Evolutionary conservation across 2,329 filamentous ascomycete genomes (phyloP), one percentile per base, ranked within the genome.

Genomic region (Biscogniauxia sp.): DNA sequence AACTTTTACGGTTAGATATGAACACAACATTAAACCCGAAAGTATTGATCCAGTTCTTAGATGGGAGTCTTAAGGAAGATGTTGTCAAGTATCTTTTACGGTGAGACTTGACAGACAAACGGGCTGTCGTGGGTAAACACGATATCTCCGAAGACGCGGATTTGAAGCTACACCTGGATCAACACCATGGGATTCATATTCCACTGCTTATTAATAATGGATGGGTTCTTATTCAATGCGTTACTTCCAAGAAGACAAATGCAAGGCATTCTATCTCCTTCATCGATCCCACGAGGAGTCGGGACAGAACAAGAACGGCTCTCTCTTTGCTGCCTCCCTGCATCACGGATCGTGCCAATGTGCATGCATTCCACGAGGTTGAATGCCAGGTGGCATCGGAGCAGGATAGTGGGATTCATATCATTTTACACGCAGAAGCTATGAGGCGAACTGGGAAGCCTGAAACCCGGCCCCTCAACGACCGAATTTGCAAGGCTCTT

Each of bases 401-500:
- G 19, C 9, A 15, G 19, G 60, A 66, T 20, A 62, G 61, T 20
- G 57, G 52, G 3, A 58, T 66, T 17, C 61, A 61, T 23, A n/a
- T 63, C 20, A 62, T 65, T 11, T 50, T 65, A 17, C 28, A 64
- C 13, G 66, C 63, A 8, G 41, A 54, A 37, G 19, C 62, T 2
- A 61, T 68, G 52, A 57, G 41, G 17, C 61, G 54, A 20, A 60
- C 54, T 17, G 56, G 59, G 11, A 59, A 61, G n/a, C 56, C 53
- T 11, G 61, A 65, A 56, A 51, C 19, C 13, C 55, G 60, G 25
- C 20, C 5, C 26, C 17, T 64, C 15, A 26, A 57, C 54, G 15
- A 32, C 37, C 23, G 52, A 20, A 7, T 59, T 23, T 65, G 56
- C 37, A 64, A 59, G 26, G 54, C 56, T 19, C 53, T 66, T 23